Evolutionary conservation across 495 filamentous ascomycete species (phyloP).

Genomic region (Trichoderma parareesei): DNA sequence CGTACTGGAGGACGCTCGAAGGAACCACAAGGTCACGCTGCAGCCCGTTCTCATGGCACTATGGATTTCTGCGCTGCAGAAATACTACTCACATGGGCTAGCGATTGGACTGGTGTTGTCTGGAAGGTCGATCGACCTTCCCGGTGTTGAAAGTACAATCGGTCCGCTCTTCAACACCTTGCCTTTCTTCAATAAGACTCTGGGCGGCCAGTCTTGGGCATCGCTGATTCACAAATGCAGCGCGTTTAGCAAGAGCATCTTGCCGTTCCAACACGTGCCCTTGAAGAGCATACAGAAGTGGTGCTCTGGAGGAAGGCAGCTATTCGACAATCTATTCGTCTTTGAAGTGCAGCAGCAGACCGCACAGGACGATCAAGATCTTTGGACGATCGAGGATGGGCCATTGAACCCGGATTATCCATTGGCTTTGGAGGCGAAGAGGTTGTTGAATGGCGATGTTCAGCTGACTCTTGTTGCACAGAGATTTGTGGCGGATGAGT

Average conservation of each 20-base stretch:
- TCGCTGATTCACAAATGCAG: slow-evolving; percentile 49
- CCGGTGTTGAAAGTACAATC: slow-evolving; percentile 58
- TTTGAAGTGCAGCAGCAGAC: slow-evolving; percentile 52
- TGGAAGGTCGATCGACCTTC: slow-evolving; percentile 57
- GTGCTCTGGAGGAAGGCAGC: slow-evolving; percentile 44
- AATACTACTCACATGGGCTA: slow-evolving; percentile 23
- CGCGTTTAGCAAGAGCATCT: slow-evolving; percentile 47
- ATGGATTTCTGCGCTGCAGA: slow-evolving; percentile 51
- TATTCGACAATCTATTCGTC: slow-evolving; percentile 83
- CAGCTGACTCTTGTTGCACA: slow-evolving; percentile 48
- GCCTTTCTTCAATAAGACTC: slow-evolving; percentile 50
- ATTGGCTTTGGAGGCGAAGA: slow-evolving; percentile 62
- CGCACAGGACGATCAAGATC: slow-evolving; percentile 18
- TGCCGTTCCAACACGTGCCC: slow-evolving; percentile 63
- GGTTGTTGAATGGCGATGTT: slow-evolving; percentile 36
- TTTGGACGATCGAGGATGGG: slow-evolving; percentile 50
- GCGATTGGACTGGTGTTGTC: slow-evolving; percentile 63
- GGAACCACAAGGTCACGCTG: slow-evolving; percentile 58
- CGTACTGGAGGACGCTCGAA: slow-evolving; percentile 37
- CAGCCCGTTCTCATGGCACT: slow-evolving; percentile 67
- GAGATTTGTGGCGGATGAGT: slow-evolving; percentile 25
- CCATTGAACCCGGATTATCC: slow-evolving; percentile 55
- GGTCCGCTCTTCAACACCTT: slow-evolving; percentile 92
- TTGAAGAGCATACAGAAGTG: slow-evolving; percentile 68
- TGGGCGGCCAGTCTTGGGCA: slow-evolving; percentile 39